Evolutionary conservation across 768 basidiomycete species (phyloP).

Genomic region (Omphalotus guepiniiformis): DNA sequence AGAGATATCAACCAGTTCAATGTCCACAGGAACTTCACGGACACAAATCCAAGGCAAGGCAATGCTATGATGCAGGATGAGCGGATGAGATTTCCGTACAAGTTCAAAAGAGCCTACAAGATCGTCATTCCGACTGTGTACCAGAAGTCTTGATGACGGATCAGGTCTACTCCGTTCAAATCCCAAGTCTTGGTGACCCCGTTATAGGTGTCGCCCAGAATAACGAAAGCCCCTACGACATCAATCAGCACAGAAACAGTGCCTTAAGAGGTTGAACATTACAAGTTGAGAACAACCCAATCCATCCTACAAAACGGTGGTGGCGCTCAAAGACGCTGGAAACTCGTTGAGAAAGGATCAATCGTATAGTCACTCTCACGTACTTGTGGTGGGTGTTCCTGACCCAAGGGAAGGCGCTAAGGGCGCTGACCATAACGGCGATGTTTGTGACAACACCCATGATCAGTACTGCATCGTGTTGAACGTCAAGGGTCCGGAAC

Average conservation of each 20-base stretch:
- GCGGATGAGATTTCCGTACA: neutral
- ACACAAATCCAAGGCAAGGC: conserved; percentile 74
- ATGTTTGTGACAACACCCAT: conserved; percentile 59
- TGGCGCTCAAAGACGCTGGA: conserved; percentile 72
- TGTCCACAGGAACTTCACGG: conserved; percentile 66
- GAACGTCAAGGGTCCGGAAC: conserved; percentile 43
- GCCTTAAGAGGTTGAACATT: conserved; percentile 10
- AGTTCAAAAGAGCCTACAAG: conserved; percentile 42
- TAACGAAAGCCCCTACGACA: conserved; percentile 55
- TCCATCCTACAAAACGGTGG: conserved; percentile 78
- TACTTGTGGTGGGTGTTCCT: conserved; percentile 81
- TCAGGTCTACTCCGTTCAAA: conserved; percentile 45
- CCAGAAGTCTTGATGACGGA: conserved; percentile 76
- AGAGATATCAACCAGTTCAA: conserved; percentile 56
- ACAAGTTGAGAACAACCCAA: conserved; percentile 49
- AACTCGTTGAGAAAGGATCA: conserved; percentile 4
- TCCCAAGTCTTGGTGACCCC: conserved; percentile 52
- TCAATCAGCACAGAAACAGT: neutral
- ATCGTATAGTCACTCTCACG: conserved; percentile 19
- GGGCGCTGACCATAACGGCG: conserved; percentile 51
- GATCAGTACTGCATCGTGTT: conserved; percentile 53
- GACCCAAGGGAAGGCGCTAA: conserved; percentile 75
- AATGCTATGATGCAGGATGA: conserved; percentile 37
- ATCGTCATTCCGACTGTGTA: conserved; percentile 68
- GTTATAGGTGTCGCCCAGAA: conserved; percentile 63